Conservation (phyloP, 2,329 filamentous ascomycete genomes). For the Apiospora rasikravindrae region DNA sequence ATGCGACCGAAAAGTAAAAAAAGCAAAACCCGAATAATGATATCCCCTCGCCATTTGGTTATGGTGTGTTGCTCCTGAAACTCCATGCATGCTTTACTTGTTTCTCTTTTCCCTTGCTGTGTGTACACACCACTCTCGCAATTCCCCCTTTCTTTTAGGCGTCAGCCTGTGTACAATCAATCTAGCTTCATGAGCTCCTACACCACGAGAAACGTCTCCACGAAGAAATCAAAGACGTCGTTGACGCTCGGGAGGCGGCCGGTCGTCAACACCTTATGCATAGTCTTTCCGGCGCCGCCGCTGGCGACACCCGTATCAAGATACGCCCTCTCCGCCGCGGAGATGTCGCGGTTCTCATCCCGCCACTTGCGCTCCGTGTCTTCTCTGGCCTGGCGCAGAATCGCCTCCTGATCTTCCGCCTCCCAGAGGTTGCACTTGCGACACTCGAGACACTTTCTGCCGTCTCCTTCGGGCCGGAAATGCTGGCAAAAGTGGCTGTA, state of each 20-base stretch:
- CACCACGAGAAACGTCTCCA: constrained; percentile 36
- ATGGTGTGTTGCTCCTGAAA: background rate
- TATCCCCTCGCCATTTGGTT: background rate
- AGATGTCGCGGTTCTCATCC: constrained; percentile 64
- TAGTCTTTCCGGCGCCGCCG: constrained; percentile 25
- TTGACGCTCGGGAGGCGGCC: constrained; percentile 34
- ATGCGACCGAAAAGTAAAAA: background rate
- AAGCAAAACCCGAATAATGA: background rate
- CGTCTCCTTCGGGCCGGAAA: constrained; percentile 81
- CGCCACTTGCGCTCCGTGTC: constrained; percentile 76
- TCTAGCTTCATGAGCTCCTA: constrained; percentile 4
- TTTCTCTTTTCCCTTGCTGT: background rate
- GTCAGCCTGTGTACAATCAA: background rate
- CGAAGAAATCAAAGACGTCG: constrained; percentile 38
- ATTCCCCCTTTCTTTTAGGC: background rate
- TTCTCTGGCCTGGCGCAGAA: constrained; percentile 71
- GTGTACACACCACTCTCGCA: background rate
- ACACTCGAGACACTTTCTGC: constrained; percentile 76
- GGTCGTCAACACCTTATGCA: constrained; percentile 27
- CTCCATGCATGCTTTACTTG: constrained; percentile 9
- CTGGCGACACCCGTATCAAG: constrained; percentile 56
- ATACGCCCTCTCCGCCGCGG: constrained; percentile 59
- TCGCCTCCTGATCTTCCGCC: constrained; percentile 72
- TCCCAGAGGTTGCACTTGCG: constrained; percentile 81
- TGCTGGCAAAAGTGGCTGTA: constrained; percentile 97